Conservation (phyloP, 164 flowering plant genomes). For the Stephania cephalantha region DNA sequence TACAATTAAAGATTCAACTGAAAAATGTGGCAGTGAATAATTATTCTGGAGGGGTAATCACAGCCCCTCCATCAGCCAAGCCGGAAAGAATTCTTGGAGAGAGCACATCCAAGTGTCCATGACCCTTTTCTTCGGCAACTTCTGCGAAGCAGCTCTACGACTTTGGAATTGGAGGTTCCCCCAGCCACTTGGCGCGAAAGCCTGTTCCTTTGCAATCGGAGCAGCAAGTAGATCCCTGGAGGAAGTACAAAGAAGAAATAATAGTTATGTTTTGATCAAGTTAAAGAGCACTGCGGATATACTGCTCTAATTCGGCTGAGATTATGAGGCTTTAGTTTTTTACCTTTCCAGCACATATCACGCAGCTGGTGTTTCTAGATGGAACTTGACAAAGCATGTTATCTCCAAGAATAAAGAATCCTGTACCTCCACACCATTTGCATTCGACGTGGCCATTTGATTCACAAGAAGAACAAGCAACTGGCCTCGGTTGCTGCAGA, state of each 20-base stretch:
- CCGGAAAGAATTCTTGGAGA: background rate
- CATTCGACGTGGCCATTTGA: conserved; percentile 87
- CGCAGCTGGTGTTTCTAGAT: conserved; percentile 72
- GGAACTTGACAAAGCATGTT: conserved; percentile 95
- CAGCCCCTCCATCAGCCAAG: background rate
- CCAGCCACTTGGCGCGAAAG: conserved; percentile 93
- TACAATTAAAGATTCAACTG: background rate
- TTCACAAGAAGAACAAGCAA: conserved; percentile 65
- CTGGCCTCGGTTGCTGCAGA: conserved; percentile 87
- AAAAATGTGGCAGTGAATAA: background rate
- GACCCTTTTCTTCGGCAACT: background rate
- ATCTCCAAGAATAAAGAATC: conserved; percentile 89
- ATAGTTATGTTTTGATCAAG: background rate
- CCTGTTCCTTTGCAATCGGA: conserved; percentile 92
- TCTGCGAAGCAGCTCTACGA: conserved; percentile 10
- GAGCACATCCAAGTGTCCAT: background rate
- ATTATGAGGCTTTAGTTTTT: background rate
- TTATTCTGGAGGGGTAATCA: background rate
- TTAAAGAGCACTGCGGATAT: background rate
- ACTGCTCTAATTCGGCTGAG: background rate
- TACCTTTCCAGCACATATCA: conserved; percentile 92
- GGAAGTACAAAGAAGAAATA: conserved; percentile 1
- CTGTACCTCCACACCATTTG: conserved; percentile 95
- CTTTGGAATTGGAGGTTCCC: conserved; percentile 47
- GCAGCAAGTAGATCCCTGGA: conserved; percentile 76